Base-by-base conservation (phyloP, 2,329 filamentous ascomycete genomes). In the Aspergillus uvarum region DNA sequence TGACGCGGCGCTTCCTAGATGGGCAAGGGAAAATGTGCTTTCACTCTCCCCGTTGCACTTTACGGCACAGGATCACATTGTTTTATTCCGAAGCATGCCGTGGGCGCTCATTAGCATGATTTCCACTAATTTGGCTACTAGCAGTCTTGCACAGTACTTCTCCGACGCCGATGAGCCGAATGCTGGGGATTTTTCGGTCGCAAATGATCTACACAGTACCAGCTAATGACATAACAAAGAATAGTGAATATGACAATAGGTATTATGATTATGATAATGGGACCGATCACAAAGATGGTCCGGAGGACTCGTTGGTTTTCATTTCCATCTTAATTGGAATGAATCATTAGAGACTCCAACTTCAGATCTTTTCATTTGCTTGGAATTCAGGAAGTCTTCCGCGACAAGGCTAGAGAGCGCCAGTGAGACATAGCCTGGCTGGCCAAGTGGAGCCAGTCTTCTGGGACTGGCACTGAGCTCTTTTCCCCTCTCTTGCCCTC, bases 351-450 rank as follows among this genome's bases (percentile, higher is more conserved):
- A 12, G 32, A 35, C 11, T 35, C 12, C 56, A 57, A 63, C 61
- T 59, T 56, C 59, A 63, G 61, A 61, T 63, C 61, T 61, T 59
- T 59, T 52, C 55, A 44, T 44, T 44, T 44, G 38, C 38, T 19
- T 44, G 38, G 14, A 44, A 44, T 8, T 44, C 50, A 53, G 59
- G 52, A 51, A 47, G 42, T 12, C 38, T 31, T 57, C 38, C 32
- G 47, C 48, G 57, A 57, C 49, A 32, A 44, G 53, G 60, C 65
- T 66, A 63, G 56, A 59, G 61, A 60, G 57, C 58, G 70, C 74
- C 60, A 79, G 70, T 76, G 72, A 79, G 32, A 19, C 73, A 35
- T 79, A 68, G 51, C 59, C 76, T 76, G 35, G 74, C 73, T 35
- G 69, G 68, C n/a, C 77, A 70, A 29, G 73, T 73, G 42, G 70